Conservation (phyloP, 495 filamentous ascomycete genomes). For the Gamarada debralockiae region DNA sequence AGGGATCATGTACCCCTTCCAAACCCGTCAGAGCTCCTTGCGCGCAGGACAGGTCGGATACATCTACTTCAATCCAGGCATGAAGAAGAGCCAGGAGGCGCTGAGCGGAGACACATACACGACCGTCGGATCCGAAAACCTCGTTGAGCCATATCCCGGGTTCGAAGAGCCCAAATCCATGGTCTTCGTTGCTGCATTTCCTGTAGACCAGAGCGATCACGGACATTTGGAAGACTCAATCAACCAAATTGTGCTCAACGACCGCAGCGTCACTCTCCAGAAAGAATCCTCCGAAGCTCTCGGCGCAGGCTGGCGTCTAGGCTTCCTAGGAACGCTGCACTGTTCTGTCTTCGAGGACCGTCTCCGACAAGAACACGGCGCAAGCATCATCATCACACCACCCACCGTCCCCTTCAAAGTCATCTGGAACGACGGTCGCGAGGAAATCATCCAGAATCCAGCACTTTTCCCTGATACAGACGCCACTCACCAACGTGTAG, state of each 20-base stretch:
- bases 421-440: constrained; percentile 65
- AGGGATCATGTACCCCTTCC: constrained; percentile 92
- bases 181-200: constrained; percentile 97
- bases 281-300: constrained; percentile 93
- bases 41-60: constrained; percentile 95
- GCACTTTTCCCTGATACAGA: constrained; percentile 80
- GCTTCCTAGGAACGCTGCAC: constrained; percentile 93
- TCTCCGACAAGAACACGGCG: constrained; percentile 91
- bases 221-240: constrained; percentile 90
- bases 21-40: constrained; percentile 72
- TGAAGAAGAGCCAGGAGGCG: constrained; percentile 93
- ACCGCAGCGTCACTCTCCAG: constrained; percentile 87
- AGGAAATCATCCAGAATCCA: constrained; percentile 77
- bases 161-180: constrained; percentile 98
- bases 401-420: constrained; percentile 91
- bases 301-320: constrained; percentile 89
- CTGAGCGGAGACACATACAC: constrained; percentile 96
- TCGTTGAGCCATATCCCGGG: constrained; percentile 77
- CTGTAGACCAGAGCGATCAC: constrained; percentile 84
- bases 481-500: constrained; percentile 50
- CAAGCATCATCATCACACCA: constrained; percentile 94
- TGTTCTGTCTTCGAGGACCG: constrained; percentile 98
- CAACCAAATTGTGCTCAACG: constrained; percentile 88
- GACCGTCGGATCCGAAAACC: constrained; percentile 70
- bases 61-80: constrained; percentile 93